Conservation (phyloP, 352 stramenopile genomes). For the Phytophthora sojae region DNA sequence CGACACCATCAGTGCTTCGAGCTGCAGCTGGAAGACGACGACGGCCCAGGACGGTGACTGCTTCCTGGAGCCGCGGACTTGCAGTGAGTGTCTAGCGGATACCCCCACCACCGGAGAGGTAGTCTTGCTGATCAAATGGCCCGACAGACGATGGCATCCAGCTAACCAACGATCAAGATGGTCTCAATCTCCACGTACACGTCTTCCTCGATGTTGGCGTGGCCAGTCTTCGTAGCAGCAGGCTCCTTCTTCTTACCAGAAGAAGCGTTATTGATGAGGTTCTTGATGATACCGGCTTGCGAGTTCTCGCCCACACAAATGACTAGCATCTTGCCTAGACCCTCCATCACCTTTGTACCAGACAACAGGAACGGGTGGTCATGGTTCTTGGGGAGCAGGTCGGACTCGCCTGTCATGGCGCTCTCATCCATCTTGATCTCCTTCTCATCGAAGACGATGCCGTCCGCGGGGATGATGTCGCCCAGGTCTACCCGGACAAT, state of each 20-base stretch:
- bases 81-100: constrained; percentile 44
- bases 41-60: constrained; percentile 25
- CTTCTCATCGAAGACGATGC: constrained; percentile 85
- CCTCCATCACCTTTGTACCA: constrained; percentile 92
- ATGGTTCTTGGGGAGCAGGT: constrained; percentile 78
- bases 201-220: constrained; percentile 86
- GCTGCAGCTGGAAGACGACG: constrained; percentile 43
- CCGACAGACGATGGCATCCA: neutral
- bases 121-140: neutral
- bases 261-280: no score
- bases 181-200: no score
- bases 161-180: neutral
- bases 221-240: no score
- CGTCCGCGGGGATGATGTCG: constrained; percentile 93
- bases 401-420: constrained; percentile 92
- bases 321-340: constrained; percentile 92
- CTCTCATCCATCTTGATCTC: constrained; percentile 92
- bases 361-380: constrained; percentile 91
- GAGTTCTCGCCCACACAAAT: constrained; percentile 92
- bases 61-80: constrained; percentile 39
- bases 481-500: constrained; percentile 83
- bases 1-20: constrained; percentile 26
- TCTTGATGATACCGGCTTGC: constrained; percentile 92
- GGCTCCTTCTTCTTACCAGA: no score
- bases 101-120: constrained; percentile 43